These are phyloP conservation scores for Calendula officinalis DNA, from an alignment of 129 eudicot genomes.

Conservation along the genomic window DNA sequence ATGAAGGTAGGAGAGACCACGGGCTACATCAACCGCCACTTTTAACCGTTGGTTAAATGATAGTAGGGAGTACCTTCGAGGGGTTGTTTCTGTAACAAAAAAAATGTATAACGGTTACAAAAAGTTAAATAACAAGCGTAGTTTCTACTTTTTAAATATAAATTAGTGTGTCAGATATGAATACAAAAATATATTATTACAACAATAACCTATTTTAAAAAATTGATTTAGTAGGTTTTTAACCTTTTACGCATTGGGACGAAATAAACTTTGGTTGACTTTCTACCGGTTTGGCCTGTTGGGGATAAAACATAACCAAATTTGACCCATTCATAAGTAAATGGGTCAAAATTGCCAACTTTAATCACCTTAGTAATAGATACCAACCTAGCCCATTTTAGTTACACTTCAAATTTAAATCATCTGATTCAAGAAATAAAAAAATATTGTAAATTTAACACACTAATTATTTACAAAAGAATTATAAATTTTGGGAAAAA, in stretches of 20 bases:
- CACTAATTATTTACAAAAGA: neutral
- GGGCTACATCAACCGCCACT: constrained; percentile 88
- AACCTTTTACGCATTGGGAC: neutral
- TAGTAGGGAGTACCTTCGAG: constrained; percentile 76
- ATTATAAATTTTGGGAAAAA: neutral
- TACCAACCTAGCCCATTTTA: too few species aligned
- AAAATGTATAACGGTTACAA: neutral
- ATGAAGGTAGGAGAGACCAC: constrained; percentile 74
- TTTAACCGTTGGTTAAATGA: constrained; percentile 78
- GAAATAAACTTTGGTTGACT: neutral
- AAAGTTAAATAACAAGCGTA: neutral
- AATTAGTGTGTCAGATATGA: neutral
- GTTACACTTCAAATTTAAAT: neutral
- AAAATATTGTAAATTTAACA: neutral
- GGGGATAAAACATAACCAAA: neutral
- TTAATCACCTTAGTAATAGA: too few species aligned
- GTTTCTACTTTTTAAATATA: neutral
- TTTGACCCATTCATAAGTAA: neutral
- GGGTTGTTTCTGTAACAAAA: constrained; percentile 77
- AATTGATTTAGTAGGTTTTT: neutral
- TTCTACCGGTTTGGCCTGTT: neutral
- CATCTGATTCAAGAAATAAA: neutral
- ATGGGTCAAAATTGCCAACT: neutral
- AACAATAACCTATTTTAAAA: neutral
- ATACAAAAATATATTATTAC: neutral